Percentiles rank a stretch among this genome's conserved stretches.
Evolutionary conservation across 148 eudicot genomes (phyloP).

Genomic region (Camellia granthamiana): DNA sequence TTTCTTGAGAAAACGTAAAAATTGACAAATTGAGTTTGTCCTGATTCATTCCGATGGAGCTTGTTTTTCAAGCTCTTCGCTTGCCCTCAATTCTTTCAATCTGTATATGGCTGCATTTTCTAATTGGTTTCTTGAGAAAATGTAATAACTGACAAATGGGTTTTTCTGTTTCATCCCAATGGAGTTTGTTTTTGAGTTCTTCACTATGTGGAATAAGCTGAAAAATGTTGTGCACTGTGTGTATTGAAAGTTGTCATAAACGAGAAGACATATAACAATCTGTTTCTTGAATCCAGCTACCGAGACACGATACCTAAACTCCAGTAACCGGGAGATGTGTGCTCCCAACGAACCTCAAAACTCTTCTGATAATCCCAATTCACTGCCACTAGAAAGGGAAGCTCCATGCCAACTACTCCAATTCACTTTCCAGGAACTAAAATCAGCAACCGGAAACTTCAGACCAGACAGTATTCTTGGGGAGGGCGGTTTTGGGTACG

Average conservation of each 20-base stretch:
- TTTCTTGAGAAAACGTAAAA: background rate
- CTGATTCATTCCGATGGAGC: background rate
- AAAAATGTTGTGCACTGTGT: background rate
- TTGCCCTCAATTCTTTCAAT: background rate
- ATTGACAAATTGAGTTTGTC: background rate
- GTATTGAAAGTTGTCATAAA: background rate
- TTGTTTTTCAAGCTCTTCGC: background rate
- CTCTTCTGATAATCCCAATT: conserved; percentile 47
- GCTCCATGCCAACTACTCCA: conserved; percentile 58
- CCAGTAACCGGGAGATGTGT: conserved; percentile 92
- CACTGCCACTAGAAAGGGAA: conserved; percentile 40
- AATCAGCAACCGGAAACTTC: conserved; percentile 93
- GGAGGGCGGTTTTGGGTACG: conserved; percentile 95
- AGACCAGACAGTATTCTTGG: conserved; percentile 97
- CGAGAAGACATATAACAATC: background rate
- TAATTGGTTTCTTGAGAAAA: background rate
- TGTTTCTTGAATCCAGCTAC: conserved; percentile 52
- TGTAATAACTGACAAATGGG: background rate
- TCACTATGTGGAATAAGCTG: background rate
- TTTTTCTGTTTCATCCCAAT: background rate
- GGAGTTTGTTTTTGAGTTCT: background rate
- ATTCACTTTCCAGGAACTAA: conserved; percentile 76
- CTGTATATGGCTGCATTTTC: background rate
- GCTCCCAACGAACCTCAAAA: conserved; percentile 65
- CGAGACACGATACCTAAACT: conserved; percentile 86